Evolutionary conservation across 169 alveolate species (phyloP).

Genomic region (Plasmodium coatneyi): DNA sequence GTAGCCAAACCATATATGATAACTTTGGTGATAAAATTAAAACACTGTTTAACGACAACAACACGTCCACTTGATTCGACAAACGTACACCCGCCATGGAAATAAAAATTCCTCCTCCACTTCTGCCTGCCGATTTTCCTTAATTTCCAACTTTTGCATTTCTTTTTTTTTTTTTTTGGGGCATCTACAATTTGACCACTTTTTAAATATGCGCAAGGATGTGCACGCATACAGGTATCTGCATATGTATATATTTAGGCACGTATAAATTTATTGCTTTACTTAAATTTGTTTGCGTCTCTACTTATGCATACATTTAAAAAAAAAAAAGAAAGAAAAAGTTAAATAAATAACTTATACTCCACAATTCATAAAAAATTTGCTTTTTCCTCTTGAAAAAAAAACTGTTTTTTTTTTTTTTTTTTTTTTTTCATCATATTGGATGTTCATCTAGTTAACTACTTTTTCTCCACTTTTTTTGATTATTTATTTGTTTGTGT

Average conservation of each 20-base stretch:
- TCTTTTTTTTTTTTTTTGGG: constrained; percentile 14
- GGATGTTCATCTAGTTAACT: neutral
- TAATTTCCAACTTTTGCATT: neutral
- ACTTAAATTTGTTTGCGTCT: constrained; percentile 33
- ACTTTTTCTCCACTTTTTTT: neutral
- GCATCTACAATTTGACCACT: constrained; percentile 1
- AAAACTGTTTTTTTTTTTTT: neutral
- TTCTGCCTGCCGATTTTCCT: neutral
- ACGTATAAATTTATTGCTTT: neutral
- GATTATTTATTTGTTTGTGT: neutral
- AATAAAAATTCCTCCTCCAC: neutral
- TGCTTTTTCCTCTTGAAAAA: constrained; percentile 5
- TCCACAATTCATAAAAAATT: constrained; percentile 20
- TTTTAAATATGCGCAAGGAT: neutral
- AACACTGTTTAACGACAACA: constrained; percentile 11
- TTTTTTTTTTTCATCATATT: constrained; percentile 7
- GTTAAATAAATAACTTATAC: constrained; percentile 1
- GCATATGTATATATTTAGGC: constrained; percentile 1
- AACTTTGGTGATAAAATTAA: constrained; percentile 20
- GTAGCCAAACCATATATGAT: constrained; percentile 48
- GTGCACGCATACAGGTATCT: neutral
- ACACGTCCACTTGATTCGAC: neutral
- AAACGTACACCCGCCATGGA: neutral
- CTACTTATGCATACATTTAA: constrained; percentile 35
- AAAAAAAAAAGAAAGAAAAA: constrained; percentile 56